A percentile compares a stretch with the other conserved stretches of the same genome.
These are phyloP conservation scores for Fusarium incarnatum DNA, from an alignment of 2,329 filamentous ascomycete species.

Conservation along the genomic window DNA sequence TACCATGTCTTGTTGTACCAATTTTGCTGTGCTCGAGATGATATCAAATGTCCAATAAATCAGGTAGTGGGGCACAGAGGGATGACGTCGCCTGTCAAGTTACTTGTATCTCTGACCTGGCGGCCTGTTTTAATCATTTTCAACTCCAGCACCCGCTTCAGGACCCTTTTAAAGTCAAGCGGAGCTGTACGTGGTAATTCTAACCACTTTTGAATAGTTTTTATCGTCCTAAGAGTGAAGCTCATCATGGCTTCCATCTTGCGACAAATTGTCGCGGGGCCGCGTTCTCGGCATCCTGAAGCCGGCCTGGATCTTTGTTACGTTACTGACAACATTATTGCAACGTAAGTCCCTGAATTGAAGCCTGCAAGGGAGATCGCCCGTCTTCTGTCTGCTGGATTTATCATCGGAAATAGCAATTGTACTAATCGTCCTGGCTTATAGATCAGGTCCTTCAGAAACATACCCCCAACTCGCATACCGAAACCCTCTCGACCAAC, in stretches of 20 bases:
- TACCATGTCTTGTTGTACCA: background rate
- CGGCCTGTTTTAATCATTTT: slow-evolving; percentile 11
- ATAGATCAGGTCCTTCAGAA: slow-evolving; percentile 87
- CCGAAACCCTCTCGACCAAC: slow-evolving; percentile 88
- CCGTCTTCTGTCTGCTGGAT: no score
- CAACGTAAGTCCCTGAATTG: slow-evolving; percentile 58
- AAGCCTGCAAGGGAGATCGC: fast-evolving
- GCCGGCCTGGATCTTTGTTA: slow-evolving; percentile 95
- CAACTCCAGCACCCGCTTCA: background rate
- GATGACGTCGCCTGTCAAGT: slow-evolving; percentile 42
- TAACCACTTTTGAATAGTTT: background rate
- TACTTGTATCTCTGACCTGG: slow-evolving; percentile 6
- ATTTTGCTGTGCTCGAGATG: slow-evolving; percentile 13
- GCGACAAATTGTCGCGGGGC: slow-evolving; percentile 90
- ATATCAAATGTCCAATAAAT: slow-evolving; percentile 15
- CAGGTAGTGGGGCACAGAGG: slow-evolving; percentile 29
- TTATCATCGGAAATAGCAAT: background rate
- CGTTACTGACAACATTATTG: slow-evolving; percentile 83
- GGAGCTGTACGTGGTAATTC: background rate
- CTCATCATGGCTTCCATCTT: slow-evolving; percentile 76
- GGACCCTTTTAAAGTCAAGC: background rate
- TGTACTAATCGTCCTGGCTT: slow-evolving; percentile 18
- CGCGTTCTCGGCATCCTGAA: slow-evolving; percentile 84
- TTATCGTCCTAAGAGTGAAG: background rate
- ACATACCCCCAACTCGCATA: slow-evolving; percentile 93